These are phyloP conservation scores for Clathrospora elynae DNA, from an alignment of 2,329 filamentous ascomycete genomes.

Conservation along the genomic window DNA sequence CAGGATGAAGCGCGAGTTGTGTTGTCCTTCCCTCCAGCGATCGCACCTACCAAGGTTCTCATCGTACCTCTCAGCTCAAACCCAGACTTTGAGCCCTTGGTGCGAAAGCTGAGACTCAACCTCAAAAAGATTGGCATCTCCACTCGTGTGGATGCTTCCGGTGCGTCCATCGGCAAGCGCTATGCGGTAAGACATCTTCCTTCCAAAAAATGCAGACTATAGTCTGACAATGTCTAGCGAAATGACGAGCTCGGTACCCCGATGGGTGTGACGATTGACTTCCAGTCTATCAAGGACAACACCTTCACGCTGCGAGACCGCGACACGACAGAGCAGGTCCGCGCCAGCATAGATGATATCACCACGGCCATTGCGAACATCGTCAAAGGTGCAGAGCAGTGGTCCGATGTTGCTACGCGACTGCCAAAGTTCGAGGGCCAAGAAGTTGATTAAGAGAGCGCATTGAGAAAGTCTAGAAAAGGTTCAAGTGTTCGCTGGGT, in stretches of 20 bases:
- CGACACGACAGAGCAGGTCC: slow-evolving; percentile 88
- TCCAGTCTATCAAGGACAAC: slow-evolving; percentile 88
- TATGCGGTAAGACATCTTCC: slow-evolving; percentile 55
- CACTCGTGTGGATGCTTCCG: slow-evolving; percentile 86
- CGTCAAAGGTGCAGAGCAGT: slow-evolving; percentile 66
- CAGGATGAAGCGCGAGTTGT: slow-evolving; percentile 82
- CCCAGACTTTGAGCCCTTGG: slow-evolving; percentile 76
- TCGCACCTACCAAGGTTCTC: slow-evolving; percentile 95
- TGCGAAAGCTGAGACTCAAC: slow-evolving; percentile 73
- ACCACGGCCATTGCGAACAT: slow-evolving; percentile 71
- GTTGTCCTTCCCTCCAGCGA: slow-evolving; percentile 72
- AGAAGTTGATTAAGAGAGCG: slow-evolving; percentile 37
- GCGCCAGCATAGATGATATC: slow-evolving; percentile 80
- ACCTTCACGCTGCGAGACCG: slow-evolving; percentile 84
- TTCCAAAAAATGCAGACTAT: background rate
- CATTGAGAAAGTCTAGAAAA: background rate
- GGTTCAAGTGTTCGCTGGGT: background rate
- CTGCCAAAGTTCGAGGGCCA: slow-evolving; percentile 77
- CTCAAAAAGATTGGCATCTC: slow-evolving; percentile 79
- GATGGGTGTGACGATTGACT: slow-evolving; percentile 91
- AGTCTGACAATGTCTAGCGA: slow-evolving; percentile 53
- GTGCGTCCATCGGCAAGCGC: slow-evolving; percentile 90
- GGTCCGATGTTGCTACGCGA: slow-evolving; percentile 74
- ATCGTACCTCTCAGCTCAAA: slow-evolving; percentile 87
- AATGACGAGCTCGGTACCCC: slow-evolving; percentile 97